These are phyloP conservation scores for Epichloe hybrida DNA, from an alignment of 2,329 filamentous ascomycete genomes.

Conservation along the genomic window DNA sequence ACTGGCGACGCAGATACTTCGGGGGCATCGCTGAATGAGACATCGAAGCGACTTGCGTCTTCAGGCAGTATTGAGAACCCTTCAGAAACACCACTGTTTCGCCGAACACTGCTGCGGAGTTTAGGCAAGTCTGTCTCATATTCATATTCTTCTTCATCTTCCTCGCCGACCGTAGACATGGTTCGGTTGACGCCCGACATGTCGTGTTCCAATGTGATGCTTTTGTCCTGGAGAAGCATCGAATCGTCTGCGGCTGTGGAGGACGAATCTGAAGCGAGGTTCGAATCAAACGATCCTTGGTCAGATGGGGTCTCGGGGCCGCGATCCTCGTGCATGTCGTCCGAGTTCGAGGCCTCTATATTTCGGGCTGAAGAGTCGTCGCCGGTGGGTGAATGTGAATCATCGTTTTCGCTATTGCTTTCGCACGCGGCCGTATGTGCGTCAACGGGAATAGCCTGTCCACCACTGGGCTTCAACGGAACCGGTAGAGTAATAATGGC, in stretches of 20 bases:
- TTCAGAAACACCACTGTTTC: conserved; percentile 20
- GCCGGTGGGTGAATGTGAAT: neutral
- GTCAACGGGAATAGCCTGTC: neutral
- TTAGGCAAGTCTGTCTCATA: conserved; percentile 24
- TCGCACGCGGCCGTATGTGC: neutral
- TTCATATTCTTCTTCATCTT: conserved; percentile 7
- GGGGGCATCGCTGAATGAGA: conserved; percentile 27
- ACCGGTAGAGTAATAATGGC: neutral
- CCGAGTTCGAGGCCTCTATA: neutral
- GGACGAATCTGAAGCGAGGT: conserved; percentile 1
- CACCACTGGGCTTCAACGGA: neutral
- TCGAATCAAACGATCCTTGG: neutral
- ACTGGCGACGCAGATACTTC: conserved; percentile 32
- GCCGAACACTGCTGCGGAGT: conserved; percentile 17
- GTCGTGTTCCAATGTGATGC: conserved; percentile 4
- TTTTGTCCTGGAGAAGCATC: neutral
- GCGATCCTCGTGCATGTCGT: neutral
- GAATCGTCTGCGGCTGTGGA: neutral
- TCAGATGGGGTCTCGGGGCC: neutral
- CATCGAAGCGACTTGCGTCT: conserved; percentile 24
- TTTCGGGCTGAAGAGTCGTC: neutral
- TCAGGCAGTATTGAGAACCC: conserved; percentile 27
- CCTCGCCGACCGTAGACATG: conserved; percentile 8
- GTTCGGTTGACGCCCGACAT: conserved; percentile 6
- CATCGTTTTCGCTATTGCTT: neutral